Conservation (phyloP, 306 rosid genomes). For the Morella rubra region DNA sequence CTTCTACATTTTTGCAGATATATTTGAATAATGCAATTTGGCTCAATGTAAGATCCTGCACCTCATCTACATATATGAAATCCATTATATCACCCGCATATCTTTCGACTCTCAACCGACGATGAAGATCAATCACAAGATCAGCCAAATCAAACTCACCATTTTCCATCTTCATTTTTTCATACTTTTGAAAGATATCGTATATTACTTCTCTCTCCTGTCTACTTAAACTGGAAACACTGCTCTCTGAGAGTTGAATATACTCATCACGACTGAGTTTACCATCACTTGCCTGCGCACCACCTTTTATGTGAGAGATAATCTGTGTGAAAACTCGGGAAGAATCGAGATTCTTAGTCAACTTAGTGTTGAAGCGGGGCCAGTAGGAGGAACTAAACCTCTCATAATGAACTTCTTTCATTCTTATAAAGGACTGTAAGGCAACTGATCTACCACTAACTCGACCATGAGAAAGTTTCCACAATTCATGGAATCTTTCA, state of each 20-base stretch:
- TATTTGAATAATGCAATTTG: slow-evolving; percentile 70
- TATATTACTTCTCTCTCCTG: slow-evolving; percentile 50
- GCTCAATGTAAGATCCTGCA: slow-evolving; percentile 77
- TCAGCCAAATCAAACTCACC: slow-evolving; percentile 78
- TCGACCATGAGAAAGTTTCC: slow-evolving; percentile 20
- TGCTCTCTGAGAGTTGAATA: slow-evolving; percentile 38
- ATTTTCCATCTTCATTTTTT: slow-evolving; percentile 55
- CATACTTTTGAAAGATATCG: slow-evolving; percentile 56
- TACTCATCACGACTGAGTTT: slow-evolving; percentile 53
- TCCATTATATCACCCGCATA: slow-evolving; percentile 55
- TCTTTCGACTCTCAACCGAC: slow-evolving; percentile 38
- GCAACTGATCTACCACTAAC: slow-evolving; percentile 43
- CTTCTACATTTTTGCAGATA: slow-evolving; percentile 67
- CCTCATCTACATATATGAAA: slow-evolving; percentile 77
- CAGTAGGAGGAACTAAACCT: slow-evolving; percentile 60
- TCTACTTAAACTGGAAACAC: slow-evolving; percentile 45
- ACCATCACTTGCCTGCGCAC: slow-evolving; percentile 34
- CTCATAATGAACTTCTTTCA: slow-evolving; percentile 68
- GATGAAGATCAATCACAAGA: slow-evolving; percentile 65
- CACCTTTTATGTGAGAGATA: slow-evolving; percentile 70
- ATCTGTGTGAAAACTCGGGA: slow-evolving; percentile 67
- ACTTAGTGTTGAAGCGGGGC: slow-evolving; percentile 62
- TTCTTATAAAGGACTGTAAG: slow-evolving; percentile 50
- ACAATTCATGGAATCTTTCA: slow-evolving; percentile 46
- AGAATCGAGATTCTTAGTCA: slow-evolving; percentile 57